Base-by-base conservation (phyloP, 164 flowering plant species). In the Akebia trifoliata region DNA sequence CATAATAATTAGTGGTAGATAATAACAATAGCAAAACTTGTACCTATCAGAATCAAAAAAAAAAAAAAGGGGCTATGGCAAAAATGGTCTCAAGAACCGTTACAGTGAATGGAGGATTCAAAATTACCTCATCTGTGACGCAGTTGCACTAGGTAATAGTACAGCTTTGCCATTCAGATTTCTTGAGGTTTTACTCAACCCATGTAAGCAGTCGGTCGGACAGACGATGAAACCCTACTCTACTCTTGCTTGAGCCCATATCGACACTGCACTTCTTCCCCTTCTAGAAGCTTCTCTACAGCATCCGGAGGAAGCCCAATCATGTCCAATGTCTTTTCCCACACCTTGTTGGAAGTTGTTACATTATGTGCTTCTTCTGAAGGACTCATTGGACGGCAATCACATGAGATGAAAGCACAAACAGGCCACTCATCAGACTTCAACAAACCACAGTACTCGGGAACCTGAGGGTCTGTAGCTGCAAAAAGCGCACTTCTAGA, bases 381-480 rank as follows among this genome's bases (percentile, higher is more conserved):
- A 55, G 97, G 84, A 68, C 83, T 94, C 54, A 82, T 68, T 0
- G 99, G 99, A 50, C 81, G 84, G 57, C 99, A 94, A 45, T 88
- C 96, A 51, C 79, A 83, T 39, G 92, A 84, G 49, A 94, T 69
- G 62, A 63, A 88, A 36, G 99, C 87, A 74, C 93, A 82, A 18
- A 81, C 88, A 31, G 97, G 97, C 97, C 96, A 87, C 11, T 90
- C 86, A 62, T 90, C 97, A 14, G 95, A 68, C 72, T 81, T 94
- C 69, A 94, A 63, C 58, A 78, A 51, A 30, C 76, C 91, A 50
- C 96, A 88, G 62, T 85, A 90, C 38, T 90, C 96, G 8, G 82
- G 79, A 59, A 94, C 71, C 70, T 88, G 95, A 55, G 90, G 88
- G 73, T 90, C 99, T 1, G 97, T 94, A 35, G 96, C 96, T 9